Conservation (phyloP, 2,329 filamentous ascomycete genomes). For the Aspergillus hiratsukae region DNA sequence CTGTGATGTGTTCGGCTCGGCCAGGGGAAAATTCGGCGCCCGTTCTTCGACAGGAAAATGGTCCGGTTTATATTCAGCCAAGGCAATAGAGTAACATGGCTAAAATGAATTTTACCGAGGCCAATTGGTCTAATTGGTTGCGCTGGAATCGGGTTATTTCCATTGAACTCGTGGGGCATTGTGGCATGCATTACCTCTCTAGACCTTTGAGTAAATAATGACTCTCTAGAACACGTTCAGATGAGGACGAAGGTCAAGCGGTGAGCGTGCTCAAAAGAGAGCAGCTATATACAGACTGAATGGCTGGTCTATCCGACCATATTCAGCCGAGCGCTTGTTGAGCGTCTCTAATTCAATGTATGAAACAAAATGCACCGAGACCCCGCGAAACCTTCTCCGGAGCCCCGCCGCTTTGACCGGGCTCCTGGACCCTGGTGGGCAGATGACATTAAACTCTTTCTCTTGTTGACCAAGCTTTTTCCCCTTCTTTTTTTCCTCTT, state of each 20-base stretch:
- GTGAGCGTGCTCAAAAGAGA: not conserved
- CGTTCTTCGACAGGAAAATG: not conserved
- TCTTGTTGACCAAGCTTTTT: not conserved
- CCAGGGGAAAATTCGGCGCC: not conserved
- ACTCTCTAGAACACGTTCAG: not conserved
- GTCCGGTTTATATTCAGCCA: not conserved
- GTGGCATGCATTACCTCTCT: not conserved
- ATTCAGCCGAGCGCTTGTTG: not conserved
- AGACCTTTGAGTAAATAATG: not conserved
- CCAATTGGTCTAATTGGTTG: not conserved
- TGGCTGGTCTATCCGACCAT: not conserved
- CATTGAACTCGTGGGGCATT: not conserved
- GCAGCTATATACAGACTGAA: not conserved
- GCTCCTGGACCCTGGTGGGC: not conserved
- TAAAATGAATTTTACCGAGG: slow-evolving; percentile 2
- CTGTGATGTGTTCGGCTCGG: not conserved
- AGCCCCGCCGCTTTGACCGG: slow-evolving; percentile 6
- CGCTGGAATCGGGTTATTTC: not conserved
- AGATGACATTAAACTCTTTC: not conserved
- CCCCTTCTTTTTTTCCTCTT: slow-evolving; percentile 3
- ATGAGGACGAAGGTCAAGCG: not conserved
- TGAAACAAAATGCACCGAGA: slow-evolving; percentile 3
- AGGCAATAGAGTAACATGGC: not conserved
- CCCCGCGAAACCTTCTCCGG: slow-evolving; percentile 15
- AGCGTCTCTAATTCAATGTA: not conserved